Evolutionary conservation across 2,329 filamentous ascomycete species (phyloP).

Genomic region (Fusarium miscanthi): DNA sequence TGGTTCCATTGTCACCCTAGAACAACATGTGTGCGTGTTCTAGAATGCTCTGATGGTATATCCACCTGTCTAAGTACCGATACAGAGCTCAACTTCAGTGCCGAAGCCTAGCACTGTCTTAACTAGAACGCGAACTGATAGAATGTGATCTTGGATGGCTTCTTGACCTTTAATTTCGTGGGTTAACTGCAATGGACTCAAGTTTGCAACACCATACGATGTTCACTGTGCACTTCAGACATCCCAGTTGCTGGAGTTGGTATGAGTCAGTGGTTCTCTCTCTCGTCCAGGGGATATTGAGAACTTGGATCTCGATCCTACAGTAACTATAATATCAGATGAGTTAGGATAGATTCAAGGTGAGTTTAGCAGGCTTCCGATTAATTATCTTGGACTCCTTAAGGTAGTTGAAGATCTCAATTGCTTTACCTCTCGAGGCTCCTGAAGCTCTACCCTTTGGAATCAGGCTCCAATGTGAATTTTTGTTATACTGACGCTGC

Average conservation of each 20-base stretch:
- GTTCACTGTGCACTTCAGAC: not conserved
- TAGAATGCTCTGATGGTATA: not conserved
- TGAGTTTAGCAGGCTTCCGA: not conserved
- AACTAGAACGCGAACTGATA: not conserved
- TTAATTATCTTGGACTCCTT: not conserved
- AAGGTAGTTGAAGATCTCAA: not conserved
- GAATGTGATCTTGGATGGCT: not conserved
- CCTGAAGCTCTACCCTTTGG: not conserved
- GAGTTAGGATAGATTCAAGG: not conserved
- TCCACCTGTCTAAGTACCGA: not conserved
- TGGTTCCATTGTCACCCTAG: not conserved
- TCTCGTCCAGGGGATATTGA: not conserved
- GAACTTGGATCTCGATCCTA: not conserved
- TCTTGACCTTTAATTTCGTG: not conserved
- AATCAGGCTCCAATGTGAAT: not conserved
- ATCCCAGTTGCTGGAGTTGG: not conserved
- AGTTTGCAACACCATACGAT: not conserved
- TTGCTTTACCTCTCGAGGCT: not conserved
- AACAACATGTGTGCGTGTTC: not conserved
- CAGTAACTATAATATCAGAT: not conserved
- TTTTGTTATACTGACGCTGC: not conserved
- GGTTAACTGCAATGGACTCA: not conserved
- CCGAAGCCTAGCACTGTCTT: not conserved
- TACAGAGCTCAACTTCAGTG: not conserved
- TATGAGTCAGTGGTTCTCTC: constrained; percentile 6